Evolutionary conservation across 805 yeast genomes (phyloP), one percentile per base, ranked within the genome.

Genomic region (Pichia cabralensis): DNA sequence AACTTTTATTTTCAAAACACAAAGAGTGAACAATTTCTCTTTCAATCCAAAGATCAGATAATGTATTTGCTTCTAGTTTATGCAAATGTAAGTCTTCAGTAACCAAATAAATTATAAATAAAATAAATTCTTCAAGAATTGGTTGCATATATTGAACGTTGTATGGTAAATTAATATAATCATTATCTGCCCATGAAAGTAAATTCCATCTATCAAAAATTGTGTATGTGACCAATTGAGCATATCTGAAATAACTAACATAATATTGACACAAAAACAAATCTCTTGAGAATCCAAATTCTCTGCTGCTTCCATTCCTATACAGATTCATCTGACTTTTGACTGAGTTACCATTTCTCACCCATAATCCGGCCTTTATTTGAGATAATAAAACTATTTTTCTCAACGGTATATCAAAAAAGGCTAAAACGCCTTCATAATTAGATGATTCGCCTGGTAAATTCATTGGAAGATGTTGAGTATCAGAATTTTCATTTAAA

Each of bases 331-430:
- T 66, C 50, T 89, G 97, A 18, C 77, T 75, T 26, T 80, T 67
- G 5, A 85, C 76, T 26, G 88, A 79, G 39, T 74, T 69, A 0
- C 98, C 98, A 56, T 89, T 89, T 48, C 97, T 70, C 0, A 89
- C 96, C 97, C 97, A 89, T 37, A 80, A 70, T 0, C 96, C 96
- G 0, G 81, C 76, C 40, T 83, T 79, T 8, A 89, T 81, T 48
- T 92, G 96, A 0, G 95, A 74, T 43, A 84, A 57, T 8, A 83
- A 56, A 0, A 83, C 95, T 20, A 85, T 50, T 0, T 88, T 79
- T 38, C 94, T 65, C 15, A 92, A 54, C 0, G 96, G 80, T 42
- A 80, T 77, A 43, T 85, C 95, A 43, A 80, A 70, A 6, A 80
- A 48, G 9, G 48, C 55, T 31, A 50, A 43, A 9, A 45, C 34